Evolutionary conservation across 176 grass and related monocot species (phyloP).

Genomic region (Ensete ventricosum): DNA sequence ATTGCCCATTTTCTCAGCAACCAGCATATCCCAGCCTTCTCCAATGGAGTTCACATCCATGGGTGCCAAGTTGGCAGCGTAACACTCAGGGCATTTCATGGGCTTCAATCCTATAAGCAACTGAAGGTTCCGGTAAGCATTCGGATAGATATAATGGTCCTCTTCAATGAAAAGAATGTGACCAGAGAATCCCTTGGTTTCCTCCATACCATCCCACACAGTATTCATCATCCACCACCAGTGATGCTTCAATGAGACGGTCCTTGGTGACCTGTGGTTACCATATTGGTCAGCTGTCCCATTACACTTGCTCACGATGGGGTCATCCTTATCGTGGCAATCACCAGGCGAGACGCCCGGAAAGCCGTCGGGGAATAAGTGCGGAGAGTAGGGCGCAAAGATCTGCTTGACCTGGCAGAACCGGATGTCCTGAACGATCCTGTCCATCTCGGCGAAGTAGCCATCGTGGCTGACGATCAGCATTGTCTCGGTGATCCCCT

Average conservation of each 20-base stretch:
- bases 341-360: slow-evolving; percentile 60
- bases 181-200: slow-evolving; percentile 48
- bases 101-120: slow-evolving; percentile 71
- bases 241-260: slow-evolving; percentile 90
- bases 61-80: slow-evolving; percentile 71
- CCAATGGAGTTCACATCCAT: slow-evolving; percentile 67
- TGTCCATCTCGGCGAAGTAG: slow-evolving; percentile 83
- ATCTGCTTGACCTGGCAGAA: slow-evolving; percentile 99
- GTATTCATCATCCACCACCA: slow-evolving; percentile 99
- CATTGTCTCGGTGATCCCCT: slow-evolving; percentile 75
- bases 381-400: slow-evolving; percentile 82
- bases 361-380: slow-evolving; percentile 63
- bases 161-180: slow-evolving; percentile 97
- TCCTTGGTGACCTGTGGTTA: slow-evolving; percentile 75
- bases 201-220: slow-evolving; percentile 80
- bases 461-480: slow-evolving; percentile 93
- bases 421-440: slow-evolving; percentile 49
- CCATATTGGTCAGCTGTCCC: slow-evolving; percentile 77
- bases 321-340: slow-evolving; percentile 59
- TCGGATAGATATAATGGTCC: slow-evolving; percentile 87
- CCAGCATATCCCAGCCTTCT: slow-evolving; percentile 62
- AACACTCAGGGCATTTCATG: slow-evolving; percentile 61
- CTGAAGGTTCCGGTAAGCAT: slow-evolving; percentile 71
- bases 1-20: slow-evolving; percentile 94
- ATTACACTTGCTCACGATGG: slow-evolving; percentile 46